phyloP scores from a whole-genome alignment of 805 yeast species.

The Saturnispora quitensis region DNA sequence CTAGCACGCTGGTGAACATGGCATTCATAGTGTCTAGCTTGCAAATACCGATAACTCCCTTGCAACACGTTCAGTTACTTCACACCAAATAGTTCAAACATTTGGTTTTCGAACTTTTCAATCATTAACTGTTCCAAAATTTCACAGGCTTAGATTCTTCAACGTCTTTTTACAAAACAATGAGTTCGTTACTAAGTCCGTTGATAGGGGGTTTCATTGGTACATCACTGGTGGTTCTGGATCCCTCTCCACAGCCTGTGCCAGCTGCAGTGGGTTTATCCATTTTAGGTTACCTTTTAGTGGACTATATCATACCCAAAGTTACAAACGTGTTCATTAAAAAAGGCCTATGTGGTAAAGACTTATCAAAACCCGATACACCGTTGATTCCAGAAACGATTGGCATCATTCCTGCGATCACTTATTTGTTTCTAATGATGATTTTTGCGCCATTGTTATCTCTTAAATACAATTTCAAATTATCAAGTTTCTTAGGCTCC shows the following conservation, averaged over 20 bases:
- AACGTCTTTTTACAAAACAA: neutral
- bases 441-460: conserved; percentile 83
- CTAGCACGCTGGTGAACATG: neutral
- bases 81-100: neutral
- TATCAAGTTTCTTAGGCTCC: conserved; percentile 82
- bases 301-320: conserved; percentile 56
- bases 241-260: conserved; percentile 30
- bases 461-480: conserved; percentile 61
- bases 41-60: neutral
- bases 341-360: conserved; percentile 81
- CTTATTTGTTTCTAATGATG: conserved; percentile 73
- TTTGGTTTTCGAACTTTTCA: neutral
- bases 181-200: neutral
- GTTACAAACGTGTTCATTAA: conserved; percentile 58
- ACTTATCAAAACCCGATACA: conserved; percentile 63
- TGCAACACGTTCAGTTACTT: neutral
- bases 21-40: neutral
- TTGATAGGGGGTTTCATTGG: neutral
- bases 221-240: neutral
- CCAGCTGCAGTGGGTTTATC: conserved; percentile 59
- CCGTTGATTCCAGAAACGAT: conserved; percentile 83
- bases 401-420: conserved; percentile 82
- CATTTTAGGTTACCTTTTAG: conserved; percentile 53
- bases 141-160: neutral
- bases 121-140: neutral